phyloP scores from a whole-genome alignment of 73 alveolate genomes.

The Uronychia setigera region DNA sequence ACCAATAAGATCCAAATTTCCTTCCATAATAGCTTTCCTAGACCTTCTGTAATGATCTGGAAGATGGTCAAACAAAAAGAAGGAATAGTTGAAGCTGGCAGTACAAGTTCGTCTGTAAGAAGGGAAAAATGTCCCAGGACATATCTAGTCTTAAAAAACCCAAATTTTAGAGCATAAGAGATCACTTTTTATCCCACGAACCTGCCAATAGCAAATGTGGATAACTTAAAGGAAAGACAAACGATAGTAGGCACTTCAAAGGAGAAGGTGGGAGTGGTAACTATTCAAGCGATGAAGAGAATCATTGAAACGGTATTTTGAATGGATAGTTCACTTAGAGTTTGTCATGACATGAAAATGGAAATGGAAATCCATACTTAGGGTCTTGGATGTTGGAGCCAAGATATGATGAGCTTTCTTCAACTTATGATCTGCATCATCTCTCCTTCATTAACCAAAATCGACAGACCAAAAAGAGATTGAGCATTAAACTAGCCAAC shows the following conservation, averaged over 20 bases:
- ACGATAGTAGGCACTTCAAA: too few species aligned
- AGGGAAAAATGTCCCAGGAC: too few species aligned
- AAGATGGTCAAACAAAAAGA: too few species aligned
- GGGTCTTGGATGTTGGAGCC: background rate
- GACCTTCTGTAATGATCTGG: too few species aligned
- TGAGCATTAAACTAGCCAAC: background rate
- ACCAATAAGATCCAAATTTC: too few species aligned
- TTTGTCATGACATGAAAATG: background rate
- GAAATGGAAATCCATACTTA: background rate
- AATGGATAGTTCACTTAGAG: background rate
- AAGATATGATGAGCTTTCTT: background rate
- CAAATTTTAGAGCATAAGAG: background rate
- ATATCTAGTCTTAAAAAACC: background rate
- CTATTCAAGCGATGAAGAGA: background rate
- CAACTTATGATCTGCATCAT: background rate
- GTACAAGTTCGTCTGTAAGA: too few species aligned
- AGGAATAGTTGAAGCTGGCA: too few species aligned
- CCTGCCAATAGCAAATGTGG: background rate
- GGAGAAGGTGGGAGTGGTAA: too few species aligned
- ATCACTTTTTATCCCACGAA: background rate
- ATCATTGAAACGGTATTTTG: too few species aligned
- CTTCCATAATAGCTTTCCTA: too few species aligned
- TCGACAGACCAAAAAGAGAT: background rate
- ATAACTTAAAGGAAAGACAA: too few species aligned
- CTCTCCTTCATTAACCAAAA: background rate